phyloP scores from a whole-genome alignment of 1,284 basidiomycete species.

The Ceratobasidium sp. region DNA sequence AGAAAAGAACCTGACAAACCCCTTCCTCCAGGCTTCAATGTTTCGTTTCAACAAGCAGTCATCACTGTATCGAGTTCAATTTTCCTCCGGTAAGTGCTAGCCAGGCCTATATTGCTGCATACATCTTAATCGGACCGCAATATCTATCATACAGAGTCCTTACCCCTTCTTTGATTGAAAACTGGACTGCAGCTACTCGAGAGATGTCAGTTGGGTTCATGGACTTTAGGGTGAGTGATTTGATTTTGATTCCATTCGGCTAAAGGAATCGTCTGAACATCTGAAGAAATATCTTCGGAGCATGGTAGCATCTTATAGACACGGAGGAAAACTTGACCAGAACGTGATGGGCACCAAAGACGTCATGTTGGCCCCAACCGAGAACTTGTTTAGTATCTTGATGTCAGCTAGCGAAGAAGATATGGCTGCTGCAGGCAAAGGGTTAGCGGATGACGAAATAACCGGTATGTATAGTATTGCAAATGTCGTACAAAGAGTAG shows the following conservation, averaged over 20 bases:
- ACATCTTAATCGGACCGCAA: no score
- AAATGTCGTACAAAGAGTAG: no score
- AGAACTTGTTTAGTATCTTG: slow-evolving; percentile 28
- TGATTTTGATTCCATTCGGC: not conserved
- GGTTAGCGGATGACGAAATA: not conserved
- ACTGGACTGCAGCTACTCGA: not conserved
- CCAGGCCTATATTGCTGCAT: no score
- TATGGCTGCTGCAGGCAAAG: not conserved
- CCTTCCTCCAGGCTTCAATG: not conserved
- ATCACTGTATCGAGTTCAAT: not conserved
- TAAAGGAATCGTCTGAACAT: not conserved
- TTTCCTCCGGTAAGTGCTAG: not conserved
- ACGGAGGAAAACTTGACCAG: not conserved
- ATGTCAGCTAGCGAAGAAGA: slow-evolving; percentile 24
- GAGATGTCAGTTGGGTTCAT: slow-evolving; percentile 2
- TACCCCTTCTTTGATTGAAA: not conserved
- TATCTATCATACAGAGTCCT: not conserved
- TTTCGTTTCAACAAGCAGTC: slow-evolving; percentile 12
- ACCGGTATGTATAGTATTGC: not conserved
- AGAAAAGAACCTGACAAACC: not conserved
- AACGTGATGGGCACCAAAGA: not conserved
- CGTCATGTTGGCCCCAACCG: not conserved
- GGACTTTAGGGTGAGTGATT: slow-evolving; percentile 12
- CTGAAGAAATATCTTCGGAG: slow-evolving; percentile 5
- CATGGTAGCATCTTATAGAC: slow-evolving; percentile 1